Base-by-base conservation (phyloP, 139 green algal genomes). In the Limnomonas spitsbergensis region DNA sequence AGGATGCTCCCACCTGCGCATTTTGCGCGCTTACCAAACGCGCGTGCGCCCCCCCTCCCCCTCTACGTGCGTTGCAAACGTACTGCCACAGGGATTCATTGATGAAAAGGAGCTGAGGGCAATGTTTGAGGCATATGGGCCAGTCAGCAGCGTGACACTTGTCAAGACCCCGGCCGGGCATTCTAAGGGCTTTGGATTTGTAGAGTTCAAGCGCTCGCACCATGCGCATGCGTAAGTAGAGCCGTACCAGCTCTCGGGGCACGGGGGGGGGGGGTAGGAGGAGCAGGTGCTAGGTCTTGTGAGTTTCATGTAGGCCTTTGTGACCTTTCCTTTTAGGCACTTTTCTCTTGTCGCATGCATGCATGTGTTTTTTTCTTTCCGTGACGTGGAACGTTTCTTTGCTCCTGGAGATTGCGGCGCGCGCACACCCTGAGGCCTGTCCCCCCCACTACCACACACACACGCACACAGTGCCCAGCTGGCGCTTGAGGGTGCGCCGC, bases 161-260 rank as follows among this genome's bases (percentile, higher is more conserved):
- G 47, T 38, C 40, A 31, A 36, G 31, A 3, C 6, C 24, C 47
- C 14, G 3, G 38, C 20, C 3, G 73, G 73, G 3, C 3, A 39
- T 27, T 70, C 70, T 40, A 92, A 88, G 87, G 81, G 85, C 73
- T 95, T 91, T 79, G 91, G 77, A 32, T 95, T 95, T 75, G 77
- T 95, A 1, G 89, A 95, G 79, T 95, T 92, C 78, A 83, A 77
- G 80, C 77, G 80, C 42, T 88, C 81, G 32, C 66, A 85, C 36
- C 80, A 89, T 66, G 87, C 87, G 34, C 74, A 85, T 31, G 76
- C 66, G 81, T 86, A 53, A 86, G 81, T 85, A 40, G 2, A 27
- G 53, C 2, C 4, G 27, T 4, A 61, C 47, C n/a, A n/a, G n/a
- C n/a, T n/a, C n/a, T n/a, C n/a, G n/a, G n/a, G n/a, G n/a, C n/a